Evolutionary conservation across 495 filamentous ascomycete species (phyloP), one percentile per base, ranked within the genome.

Genomic region (Penicillium paradoxum): DNA sequence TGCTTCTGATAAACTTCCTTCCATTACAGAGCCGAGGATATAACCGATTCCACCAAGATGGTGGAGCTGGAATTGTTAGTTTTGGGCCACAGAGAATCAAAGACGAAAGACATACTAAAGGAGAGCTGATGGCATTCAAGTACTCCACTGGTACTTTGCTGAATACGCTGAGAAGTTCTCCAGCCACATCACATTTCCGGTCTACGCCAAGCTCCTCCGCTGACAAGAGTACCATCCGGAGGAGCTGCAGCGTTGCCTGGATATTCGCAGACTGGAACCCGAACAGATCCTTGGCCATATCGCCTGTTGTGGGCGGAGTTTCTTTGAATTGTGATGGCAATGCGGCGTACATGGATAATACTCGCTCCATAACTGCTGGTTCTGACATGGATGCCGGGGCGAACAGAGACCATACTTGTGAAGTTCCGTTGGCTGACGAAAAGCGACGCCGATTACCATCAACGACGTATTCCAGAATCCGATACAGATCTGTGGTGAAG

Each of bases 181-280:
- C 65, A 17, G 75, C 75, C 6, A 81, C 70, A 30, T 71, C 57
- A 44, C 77, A 80, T 55, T 77, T 77, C 22, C 70, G 61, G 37
- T 74, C 64, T 3, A 75, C 62, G 22, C 70, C 71, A 32, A 63
- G 65, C 33, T 71, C 66, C 34, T 72, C 73, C 0, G 69, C 62
- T 3, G 71, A 71, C 50, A 79, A 69, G 8, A 78, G 61, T 5
- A 75, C 65, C 66, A 80, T 77, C 9, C 75, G 73, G 6, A 80
- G 68, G 10, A 80, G 68, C 49, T 77, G 73, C 11, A 80, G 56
- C 4, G 74, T 79, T 4, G 75, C 74, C 22, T 72, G 67, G 38
- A 81, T 79, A 47, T 79, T 78, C 36, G 78, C 77, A n/a, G 74
- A 73, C 57, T 80, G 76, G 41, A 79, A 78, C 1, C 74, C 71